phyloP scores from a whole-genome alignment of 2,329 filamentous ascomycete genomes.

The Aspergillus proliferans region DNA sequence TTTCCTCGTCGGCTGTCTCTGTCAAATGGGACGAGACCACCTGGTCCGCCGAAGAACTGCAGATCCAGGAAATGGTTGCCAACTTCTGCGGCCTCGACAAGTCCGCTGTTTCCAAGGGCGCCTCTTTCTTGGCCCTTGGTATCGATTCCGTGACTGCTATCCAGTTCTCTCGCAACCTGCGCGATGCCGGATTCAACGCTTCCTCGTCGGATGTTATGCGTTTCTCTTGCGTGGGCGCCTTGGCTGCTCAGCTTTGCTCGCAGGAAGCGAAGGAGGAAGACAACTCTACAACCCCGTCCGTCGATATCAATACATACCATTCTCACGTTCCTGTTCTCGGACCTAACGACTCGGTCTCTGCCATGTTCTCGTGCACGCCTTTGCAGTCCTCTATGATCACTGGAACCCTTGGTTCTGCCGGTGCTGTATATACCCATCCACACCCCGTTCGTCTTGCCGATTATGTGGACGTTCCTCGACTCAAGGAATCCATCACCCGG shows the following conservation, averaged over 20 bases:
- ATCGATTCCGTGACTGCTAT: constrained; percentile 30
- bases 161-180: constrained; percentile 26
- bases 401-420: constrained; percentile 52
- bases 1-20: neutral
- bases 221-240: constrained; percentile 23
- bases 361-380: constrained; percentile 56
- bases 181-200: constrained; percentile 19
- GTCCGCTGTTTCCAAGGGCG: constrained; percentile 19
- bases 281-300: neutral
- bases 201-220: constrained; percentile 32
- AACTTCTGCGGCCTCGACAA: constrained; percentile 18
- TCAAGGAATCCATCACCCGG: constrained; percentile 53
- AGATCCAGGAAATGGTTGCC: constrained; percentile 17
- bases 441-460: constrained; percentile 55
- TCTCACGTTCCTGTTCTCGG: constrained; percentile 12
- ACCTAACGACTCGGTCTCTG: constrained; percentile 14
- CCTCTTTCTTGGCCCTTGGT: constrained; percentile 28
- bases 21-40: constrained; percentile 13
- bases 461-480: constrained; percentile 36
- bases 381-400: constrained; percentile 80
- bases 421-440: constrained; percentile 63
- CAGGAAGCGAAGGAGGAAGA: constrained; percentile 2
- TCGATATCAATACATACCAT: constrained; percentile 5
- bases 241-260: constrained; percentile 13
- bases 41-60: constrained; percentile 18